Conservation (phyloP, 176 grass and related monocot genomes). For the Dactylis glomerata region DNA sequence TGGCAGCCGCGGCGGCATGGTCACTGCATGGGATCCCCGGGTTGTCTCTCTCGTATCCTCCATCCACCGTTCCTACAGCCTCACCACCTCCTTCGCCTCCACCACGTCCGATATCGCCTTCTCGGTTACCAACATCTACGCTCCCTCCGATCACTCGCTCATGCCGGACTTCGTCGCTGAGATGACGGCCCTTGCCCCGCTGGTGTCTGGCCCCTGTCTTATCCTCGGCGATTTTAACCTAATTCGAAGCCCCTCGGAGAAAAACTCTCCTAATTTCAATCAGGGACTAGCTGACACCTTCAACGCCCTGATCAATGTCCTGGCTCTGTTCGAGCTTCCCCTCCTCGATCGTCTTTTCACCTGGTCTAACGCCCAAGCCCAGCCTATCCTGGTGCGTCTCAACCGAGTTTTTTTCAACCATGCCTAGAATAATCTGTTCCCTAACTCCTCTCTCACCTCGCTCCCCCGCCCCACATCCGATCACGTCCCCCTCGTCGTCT, state of each 20-base stretch:
- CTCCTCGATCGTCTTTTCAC: background rate
- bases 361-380: too few relatives aligned
- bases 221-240: background rate
- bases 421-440: background rate
- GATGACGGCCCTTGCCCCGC: too few relatives aligned
- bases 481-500: background rate
- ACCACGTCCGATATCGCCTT: background rate
- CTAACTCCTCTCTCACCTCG: background rate
- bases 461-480: too few relatives aligned
- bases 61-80: too few relatives aligned
- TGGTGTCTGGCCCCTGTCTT: background rate
- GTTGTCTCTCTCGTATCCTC: background rate
- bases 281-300: background rate
- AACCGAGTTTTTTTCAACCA: background rate
- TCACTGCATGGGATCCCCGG: background rate
- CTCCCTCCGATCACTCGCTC: background rate
- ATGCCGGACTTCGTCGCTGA: background rate
- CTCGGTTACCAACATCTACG: background rate
- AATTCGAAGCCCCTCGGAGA: background rate
- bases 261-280: background rate
- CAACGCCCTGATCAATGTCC: background rate
- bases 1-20: background rate
- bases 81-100: background rate
- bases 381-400: background rate
- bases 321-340: background rate